Evolutionary conservation across 441 rosid genomes (phyloP), one percentile per base, ranked within the genome.

Genomic region (Populus hybrid): DNA sequence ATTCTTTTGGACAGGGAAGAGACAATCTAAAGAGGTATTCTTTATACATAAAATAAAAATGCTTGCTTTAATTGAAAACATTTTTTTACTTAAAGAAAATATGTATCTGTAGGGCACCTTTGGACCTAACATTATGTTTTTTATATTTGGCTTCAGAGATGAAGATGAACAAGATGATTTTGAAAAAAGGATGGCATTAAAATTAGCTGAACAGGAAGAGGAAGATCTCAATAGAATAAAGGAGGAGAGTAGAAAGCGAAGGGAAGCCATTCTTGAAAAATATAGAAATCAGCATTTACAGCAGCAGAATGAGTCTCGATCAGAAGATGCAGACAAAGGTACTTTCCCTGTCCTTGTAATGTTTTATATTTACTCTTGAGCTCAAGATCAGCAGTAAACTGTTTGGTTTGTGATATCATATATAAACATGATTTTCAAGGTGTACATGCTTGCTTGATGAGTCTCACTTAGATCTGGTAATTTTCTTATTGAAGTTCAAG

Each of bases 201-300:
- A 85, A 86, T 84, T 84, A 79, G 94, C 87, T 71, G 96, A 91
- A 74, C 89, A 88, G 75, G 97, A 92, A 80, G 99, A 92, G 80
- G 98, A 94, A 38, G 95, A 97, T 79, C 75, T 97, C n/a, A 84
- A 90, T 64, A 92, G 87, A 85, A 86, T 97, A 61, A 96, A 87
- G 90, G 97, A 93, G 86, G 95, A 94, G 86, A 97, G 99, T 83
- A 91, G 98, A 87, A 91, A 86, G 84, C 84, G 90, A 79, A 91
- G 86, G 85, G 90, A 91, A 77, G 99, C 97, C 72, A 92, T 97
- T 82, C 81, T 93, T 79, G 93, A 88, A 81, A 93, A 94, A 80
- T 79, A 91, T 81, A 93, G 80, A 84, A 89, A 87, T 81, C 80
- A 86, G 90, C 86, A 86, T 29, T 71, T 73, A 76, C 81, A 83